Evolutionary conservation across 1,284 basidiomycete species (phyloP).

Genomic region (Afroboletus lepidellus): DNA sequence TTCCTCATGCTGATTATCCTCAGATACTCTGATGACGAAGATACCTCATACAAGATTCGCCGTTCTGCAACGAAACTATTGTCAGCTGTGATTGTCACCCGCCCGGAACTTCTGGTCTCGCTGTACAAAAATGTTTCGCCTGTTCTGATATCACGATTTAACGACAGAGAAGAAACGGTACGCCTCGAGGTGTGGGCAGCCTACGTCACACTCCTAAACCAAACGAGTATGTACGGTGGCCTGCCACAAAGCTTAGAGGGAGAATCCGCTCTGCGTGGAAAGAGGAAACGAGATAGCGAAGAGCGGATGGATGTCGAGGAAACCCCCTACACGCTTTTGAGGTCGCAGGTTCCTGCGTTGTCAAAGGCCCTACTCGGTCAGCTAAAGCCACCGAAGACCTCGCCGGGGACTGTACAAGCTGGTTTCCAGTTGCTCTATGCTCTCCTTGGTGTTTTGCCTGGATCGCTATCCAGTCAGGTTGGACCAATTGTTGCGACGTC

Average conservation of each 20-base stretch:
- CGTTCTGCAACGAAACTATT: constrained; percentile 91
- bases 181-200: constrained; percentile 92
- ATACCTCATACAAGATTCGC: constrained; percentile 98
- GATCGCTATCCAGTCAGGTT: constrained; percentile 76
- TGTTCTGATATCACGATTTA: constrained; percentile 85
- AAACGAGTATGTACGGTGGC: constrained; percentile 77
- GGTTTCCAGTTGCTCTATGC: constrained; percentile 80
- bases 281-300: constrained; percentile 78
- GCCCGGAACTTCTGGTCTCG: constrained; percentile 78
- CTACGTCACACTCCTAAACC: constrained; percentile 77
- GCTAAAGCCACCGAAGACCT: constrained; percentile 77
- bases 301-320: constrained; percentile 74
- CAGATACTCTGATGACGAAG: constrained; percentile 96
- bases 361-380: constrained; percentile 85
- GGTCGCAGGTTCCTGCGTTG: constrained; percentile 72
- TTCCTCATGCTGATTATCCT: constrained; percentile 8
- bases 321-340: constrained; percentile 69
- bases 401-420: constrained; percentile 78
- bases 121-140: constrained; percentile 87
- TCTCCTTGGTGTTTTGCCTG: constrained; percentile 78
- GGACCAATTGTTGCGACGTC: constrained; percentile 59
- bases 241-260: constrained; percentile 52
- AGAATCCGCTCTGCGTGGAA: constrained; percentile 53
- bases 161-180: constrained; percentile 94
- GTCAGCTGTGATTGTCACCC: constrained; percentile 80